Evolutionary conservation across 2,329 filamentous ascomycete genomes (phyloP).

Genomic region (Fusarium secorum): DNA sequence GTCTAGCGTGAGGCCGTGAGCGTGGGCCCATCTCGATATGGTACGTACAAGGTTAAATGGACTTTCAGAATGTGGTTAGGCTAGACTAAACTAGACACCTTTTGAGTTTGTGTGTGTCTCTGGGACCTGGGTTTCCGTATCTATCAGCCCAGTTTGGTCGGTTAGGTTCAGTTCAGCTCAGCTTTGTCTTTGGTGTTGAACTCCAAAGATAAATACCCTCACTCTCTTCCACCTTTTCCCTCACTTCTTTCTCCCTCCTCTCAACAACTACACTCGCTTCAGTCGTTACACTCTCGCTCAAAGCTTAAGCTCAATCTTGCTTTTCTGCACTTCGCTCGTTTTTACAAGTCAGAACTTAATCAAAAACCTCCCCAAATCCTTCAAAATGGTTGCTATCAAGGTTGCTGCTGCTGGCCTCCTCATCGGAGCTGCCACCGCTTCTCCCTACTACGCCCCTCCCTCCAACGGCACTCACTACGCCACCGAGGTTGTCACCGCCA

Average conservation of each 20-base stretch:
- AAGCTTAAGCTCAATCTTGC: neutral
- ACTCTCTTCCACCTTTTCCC: neutral
- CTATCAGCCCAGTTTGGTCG: neutral
- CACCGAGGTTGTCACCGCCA: conserved; percentile 71
- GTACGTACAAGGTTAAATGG: neutral
- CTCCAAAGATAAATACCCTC: conserved; percentile 26
- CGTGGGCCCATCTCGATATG: conserved; percentile 1
- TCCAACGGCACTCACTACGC: conserved; percentile 53
- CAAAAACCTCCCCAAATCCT: neutral
- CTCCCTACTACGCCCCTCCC: conserved; percentile 8
- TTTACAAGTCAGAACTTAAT: conserved; percentile 10
- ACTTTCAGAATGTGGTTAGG: neutral
- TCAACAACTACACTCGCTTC: conserved; percentile 32
- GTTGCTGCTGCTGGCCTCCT: conserved; percentile 28
- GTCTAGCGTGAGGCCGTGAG: neutral
- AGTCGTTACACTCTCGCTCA: conserved; percentile 25
- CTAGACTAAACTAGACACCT: neutral
- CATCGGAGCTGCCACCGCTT: conserved; percentile 24
- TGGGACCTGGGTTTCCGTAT: neutral
- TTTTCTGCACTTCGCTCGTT: conserved; percentile 27
- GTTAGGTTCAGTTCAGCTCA: neutral
- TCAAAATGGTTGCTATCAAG: conserved; percentile 27
- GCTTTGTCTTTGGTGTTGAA: neutral
- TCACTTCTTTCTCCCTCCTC: neutral
- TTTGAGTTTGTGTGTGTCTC: neutral